A percentile compares a stretch with the other conserved stretches of the same genome.
Conservation (phyloP, 2,329 filamentous ascomycete species). For the Ciborinia camelliae region DNA sequence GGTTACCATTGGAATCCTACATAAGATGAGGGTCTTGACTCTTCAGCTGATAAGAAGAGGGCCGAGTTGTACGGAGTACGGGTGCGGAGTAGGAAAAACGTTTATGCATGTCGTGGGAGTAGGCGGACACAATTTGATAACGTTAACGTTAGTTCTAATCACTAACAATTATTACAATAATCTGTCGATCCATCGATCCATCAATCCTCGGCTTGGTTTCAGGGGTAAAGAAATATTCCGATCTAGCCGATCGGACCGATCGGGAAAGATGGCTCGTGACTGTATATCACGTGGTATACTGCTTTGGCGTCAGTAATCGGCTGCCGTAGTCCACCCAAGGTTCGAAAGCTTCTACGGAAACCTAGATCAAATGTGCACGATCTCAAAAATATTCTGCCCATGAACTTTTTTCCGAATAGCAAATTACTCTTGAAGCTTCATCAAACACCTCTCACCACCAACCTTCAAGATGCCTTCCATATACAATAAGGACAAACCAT, state of each 20-base stretch:
- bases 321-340: neutral
- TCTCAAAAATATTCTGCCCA: slow-evolving; percentile 16
- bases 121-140: slow-evolving; percentile 17
- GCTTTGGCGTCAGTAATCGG: rapidly evolving
- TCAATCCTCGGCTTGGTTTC: slow-evolving; percentile 14
- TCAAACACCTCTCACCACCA: slow-evolving; percentile 24
- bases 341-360: slow-evolving; percentile 2
- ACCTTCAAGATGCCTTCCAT: slow-evolving; percentile 70
- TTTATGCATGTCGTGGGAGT: slow-evolving; percentile 11
- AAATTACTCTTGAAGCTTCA: slow-evolving; percentile 12
- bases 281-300: rapidly evolving
- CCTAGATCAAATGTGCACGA: slow-evolving; percentile 9
- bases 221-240: slow-evolving; percentile 8
- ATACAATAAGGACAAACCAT: slow-evolving; percentile 84
- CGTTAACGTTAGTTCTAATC: slow-evolving; percentile 10
- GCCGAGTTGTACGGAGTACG: slow-evolving; percentile 1
- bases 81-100: neutral
- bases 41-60: slow-evolving; percentile 8
- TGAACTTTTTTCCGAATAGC: slow-evolving; percentile 22
- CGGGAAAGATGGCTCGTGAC: neutral
- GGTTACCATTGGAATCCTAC: neutral
- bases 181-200: neutral
- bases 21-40: slow-evolving; percentile 10
- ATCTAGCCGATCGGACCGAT: neutral
- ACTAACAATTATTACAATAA: too few species aligned